Evolutionary conservation across 163 green algal genomes (phyloP), one percentile per base, ranked within the genome.

Genomic region (Prototheca stagnorum): DNA sequence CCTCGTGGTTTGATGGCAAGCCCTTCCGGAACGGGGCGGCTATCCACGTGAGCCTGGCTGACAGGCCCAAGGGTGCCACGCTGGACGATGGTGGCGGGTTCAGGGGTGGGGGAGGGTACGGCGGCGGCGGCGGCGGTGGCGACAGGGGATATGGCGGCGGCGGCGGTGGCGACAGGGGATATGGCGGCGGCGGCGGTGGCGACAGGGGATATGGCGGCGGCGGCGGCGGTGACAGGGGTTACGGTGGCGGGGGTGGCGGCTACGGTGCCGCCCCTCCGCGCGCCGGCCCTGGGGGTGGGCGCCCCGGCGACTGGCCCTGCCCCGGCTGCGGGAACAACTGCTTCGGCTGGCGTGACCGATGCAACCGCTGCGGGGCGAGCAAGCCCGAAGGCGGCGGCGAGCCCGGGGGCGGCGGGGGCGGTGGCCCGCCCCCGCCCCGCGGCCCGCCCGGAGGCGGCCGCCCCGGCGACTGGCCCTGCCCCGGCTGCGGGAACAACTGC

Each of bases 1-100:
- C 90, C 24, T 35, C 77, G 28, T 94, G 81, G 81, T 94, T 93
- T 49, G 70, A 92, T 49, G 68, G 76, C 61, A 92, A 89, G 54
- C 69, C 84, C 1, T 92, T 81, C 53, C 77, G 82, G 49, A 80
- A 80, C 62, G 52, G 65, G 24, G 45, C 48, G 4, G 53, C 31
- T 15, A 55, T 92, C 5, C 50, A 45, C 1, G 81, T 92, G 9
- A 79, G 61, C 27, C 62, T 88, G 24, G 71, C 80, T 8, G 57
- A 87, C 58, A 70, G 65, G 36, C 73, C 42, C 20, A n/a, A 19
- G 44, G 3, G 25, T 20, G 2, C n/a, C 3, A 7, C 35, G 33
- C n/a, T n/a, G 64, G 59, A 49, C 41, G 25, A 53, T 33, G 55
- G 51, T 5, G 56, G 61, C 33, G 43, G 54, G 16, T 44, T 45